A percentile compares a stretch with the other conserved stretches of the same genome.
These are phyloP conservation scores for Termitomyces sp. DNA, from an alignment of 768 basidiomycete species.

Conservation along the genomic window DNA sequence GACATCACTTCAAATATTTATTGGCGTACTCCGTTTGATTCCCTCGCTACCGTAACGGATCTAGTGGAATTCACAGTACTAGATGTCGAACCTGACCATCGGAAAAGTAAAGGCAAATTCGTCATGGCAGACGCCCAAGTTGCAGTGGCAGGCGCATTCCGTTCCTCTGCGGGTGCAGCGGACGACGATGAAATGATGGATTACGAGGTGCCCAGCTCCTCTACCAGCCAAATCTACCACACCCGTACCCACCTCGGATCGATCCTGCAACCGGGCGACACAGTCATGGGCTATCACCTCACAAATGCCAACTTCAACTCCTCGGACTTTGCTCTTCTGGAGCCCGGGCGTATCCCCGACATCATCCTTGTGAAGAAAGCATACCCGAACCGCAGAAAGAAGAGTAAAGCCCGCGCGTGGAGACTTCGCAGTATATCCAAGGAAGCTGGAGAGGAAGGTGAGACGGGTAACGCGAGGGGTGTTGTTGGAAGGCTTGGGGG, in stretches of 20 bases:
- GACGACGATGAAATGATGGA: slow-evolving; percentile 52
- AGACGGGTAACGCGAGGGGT: slow-evolving; percentile 73
- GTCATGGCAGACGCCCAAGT: slow-evolving; percentile 85
- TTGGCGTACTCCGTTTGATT: slow-evolving; percentile 90
- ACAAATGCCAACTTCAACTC: slow-evolving; percentile 92
- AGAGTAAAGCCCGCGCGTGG: slow-evolving; percentile 83
- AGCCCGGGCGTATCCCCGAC: slow-evolving; percentile 73
- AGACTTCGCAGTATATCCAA: slow-evolving; percentile 89
- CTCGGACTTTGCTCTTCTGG: slow-evolving; percentile 72
- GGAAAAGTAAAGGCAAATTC: slow-evolving; percentile 64
- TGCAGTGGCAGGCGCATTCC: slow-evolving; percentile 77
- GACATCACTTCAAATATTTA: slow-evolving; percentile 78
- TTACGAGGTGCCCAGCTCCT: slow-evolving; percentile 52
- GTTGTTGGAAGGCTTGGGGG: slow-evolving; percentile 91
- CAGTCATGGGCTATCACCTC: slow-evolving; percentile 88
- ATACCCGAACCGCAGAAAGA: slow-evolving; percentile 92
- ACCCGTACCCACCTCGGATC: slow-evolving; percentile 96
- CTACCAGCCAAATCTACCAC: slow-evolving; percentile 81
- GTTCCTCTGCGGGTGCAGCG: slow-evolving; percentile 36
- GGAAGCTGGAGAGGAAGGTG: slow-evolving; percentile 84
- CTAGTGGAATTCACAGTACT: slow-evolving; percentile 94
- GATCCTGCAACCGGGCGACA: slow-evolving; percentile 89
- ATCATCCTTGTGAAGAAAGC: slow-evolving; percentile 93
- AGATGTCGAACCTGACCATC: slow-evolving; percentile 82
- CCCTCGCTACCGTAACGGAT: slow-evolving; percentile 79